A percentile compares a stretch with the other conserved stretches of the same genome.
These are phyloP conservation scores for Fonsecaea pugnacius DNA, from an alignment of 2,329 filamentous ascomycete species.

Conservation along the genomic window DNA sequence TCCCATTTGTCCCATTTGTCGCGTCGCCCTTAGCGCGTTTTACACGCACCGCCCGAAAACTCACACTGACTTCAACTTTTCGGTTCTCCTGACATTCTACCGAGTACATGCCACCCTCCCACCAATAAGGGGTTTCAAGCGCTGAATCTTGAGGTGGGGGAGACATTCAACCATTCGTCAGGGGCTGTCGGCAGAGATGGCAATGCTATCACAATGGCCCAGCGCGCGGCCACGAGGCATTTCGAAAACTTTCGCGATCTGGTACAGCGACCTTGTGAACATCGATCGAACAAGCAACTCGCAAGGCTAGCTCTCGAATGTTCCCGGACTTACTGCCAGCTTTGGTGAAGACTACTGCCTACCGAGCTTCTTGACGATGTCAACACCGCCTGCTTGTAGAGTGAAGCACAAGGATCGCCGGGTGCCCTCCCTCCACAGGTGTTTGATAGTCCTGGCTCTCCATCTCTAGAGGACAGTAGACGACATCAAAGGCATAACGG, in stretches of 20 bases:
- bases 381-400: background rate
- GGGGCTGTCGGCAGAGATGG: background rate
- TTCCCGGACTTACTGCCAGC: background rate
- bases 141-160: background rate
- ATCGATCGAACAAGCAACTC: background rate
- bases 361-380: background rate
- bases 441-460: background rate
- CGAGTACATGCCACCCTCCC: background rate
- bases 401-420: background rate
- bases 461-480: background rate
- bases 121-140: background rate
- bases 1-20: background rate
- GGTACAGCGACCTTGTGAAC: background rate
- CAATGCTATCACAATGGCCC: background rate
- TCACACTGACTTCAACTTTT: background rate
- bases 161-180: background rate
- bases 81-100: background rate
- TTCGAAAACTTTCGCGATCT: no score
- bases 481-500: background rate
- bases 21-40: constrained; percentile 5
- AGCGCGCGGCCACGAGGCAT: background rate
- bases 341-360: background rate
- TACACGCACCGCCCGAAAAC: background rate
- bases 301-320: background rate
- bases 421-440: background rate